Percentiles rank a stretch among this genome's conserved stretches.
Evolutionary conservation across 129 eudicot genomes (phyloP).

Genomic region (Rutidosis leptorrhynchoides): DNA sequence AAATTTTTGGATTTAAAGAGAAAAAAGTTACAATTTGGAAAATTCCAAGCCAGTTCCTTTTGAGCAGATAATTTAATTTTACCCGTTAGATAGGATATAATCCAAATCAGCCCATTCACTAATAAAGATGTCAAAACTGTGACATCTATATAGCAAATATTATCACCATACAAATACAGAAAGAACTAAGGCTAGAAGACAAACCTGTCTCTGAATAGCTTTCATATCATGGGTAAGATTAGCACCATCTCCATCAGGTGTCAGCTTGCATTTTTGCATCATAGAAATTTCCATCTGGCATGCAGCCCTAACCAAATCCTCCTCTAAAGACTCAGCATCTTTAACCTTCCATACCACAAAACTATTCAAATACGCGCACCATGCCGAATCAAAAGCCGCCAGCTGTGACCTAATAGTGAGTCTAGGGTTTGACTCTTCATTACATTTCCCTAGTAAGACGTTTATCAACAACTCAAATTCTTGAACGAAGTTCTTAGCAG

Average conservation of each 20-base stretch:
- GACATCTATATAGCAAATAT: background rate
- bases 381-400: conserved; percentile 81
- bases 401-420: conserved; percentile 74
- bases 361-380: conserved; percentile 88
- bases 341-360: conserved; percentile 97
- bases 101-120: background rate
- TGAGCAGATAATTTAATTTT: background rate
- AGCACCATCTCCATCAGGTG: conserved; percentile 64
- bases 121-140: background rate
- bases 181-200: conserved; percentile 7
- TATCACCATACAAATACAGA: background rate
- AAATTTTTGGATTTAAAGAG: background rate
- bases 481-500: conserved; percentile 60
- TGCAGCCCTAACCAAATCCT: conserved; percentile 98
- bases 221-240: conserved; percentile 88
- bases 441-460: conserved; percentile 40
- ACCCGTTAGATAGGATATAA: background rate
- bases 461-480: conserved; percentile 72
- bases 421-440: conserved; percentile 35
- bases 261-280: conserved; percentile 93
- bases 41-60: background rate
- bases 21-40: background rate
- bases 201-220: conserved; percentile 96
- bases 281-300: conserved; percentile 94
- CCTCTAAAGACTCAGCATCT: conserved; percentile 89